These are phyloP conservation scores for Brassica juncea DNA, from an alignment of 345 rosid species.

Conservation along the genomic window DNA sequence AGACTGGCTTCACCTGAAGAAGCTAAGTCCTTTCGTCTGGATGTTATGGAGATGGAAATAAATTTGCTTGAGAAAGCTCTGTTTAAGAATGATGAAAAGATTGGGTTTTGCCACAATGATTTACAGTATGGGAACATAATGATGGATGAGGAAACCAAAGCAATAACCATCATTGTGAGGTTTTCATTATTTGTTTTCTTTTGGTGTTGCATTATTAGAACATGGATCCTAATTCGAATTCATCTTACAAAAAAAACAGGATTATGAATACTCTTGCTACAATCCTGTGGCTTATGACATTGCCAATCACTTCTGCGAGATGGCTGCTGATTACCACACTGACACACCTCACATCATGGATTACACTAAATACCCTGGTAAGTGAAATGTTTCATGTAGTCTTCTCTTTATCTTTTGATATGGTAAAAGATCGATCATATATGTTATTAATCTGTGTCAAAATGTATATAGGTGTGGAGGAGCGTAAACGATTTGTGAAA, in stretches of 20 bases:
- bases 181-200: constrained; percentile 6
- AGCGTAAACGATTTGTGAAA: constrained; percentile 60
- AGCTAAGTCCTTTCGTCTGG: constrained; percentile 62
- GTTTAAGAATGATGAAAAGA: constrained; percentile 40
- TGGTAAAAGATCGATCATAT: background rate
- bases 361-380: constrained; percentile 83
- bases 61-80: constrained; percentile 57
- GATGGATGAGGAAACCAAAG: constrained; percentile 81
- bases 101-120: constrained; percentile 94
- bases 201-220: background rate
- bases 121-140: constrained; percentile 96
- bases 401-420: background rate
- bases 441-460: background rate
- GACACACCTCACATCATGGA: constrained; percentile 87
- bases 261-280: constrained; percentile 91
- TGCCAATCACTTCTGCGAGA: constrained; percentile 96
- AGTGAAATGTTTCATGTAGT: constrained; percentile 1
- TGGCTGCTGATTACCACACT: constrained; percentile 90
- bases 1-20: constrained; percentile 61
- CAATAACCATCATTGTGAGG: constrained; percentile 87
- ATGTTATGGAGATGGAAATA: constrained; percentile 64
- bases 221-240: background rate
- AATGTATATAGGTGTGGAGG: constrained; percentile 61
- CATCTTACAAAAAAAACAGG: constrained; percentile 41
- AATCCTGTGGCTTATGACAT: constrained; percentile 87